These are phyloP conservation scores for Massariosphaeria phaeospora DNA, from an alignment of 495 filamentous ascomycete species.

Conservation along the genomic window DNA sequence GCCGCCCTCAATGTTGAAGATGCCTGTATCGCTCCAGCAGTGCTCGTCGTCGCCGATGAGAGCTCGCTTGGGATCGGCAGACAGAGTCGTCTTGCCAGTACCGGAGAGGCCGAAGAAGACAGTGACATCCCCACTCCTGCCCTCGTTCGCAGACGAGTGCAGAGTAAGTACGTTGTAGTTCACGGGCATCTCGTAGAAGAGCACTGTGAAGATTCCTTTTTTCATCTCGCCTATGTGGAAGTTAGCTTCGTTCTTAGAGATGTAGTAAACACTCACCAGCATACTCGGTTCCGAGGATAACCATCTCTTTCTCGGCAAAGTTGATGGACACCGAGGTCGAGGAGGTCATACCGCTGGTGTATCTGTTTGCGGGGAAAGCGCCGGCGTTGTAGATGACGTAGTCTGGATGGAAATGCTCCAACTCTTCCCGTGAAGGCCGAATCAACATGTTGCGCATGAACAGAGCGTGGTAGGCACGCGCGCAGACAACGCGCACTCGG, in stretches of 20 bases:
- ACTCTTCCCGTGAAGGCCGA: constrained; percentile 80
- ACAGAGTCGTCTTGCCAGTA: constrained; percentile 97
- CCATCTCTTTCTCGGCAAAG: constrained; percentile 90
- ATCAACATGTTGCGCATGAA: constrained; percentile 99
- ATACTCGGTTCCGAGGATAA: constrained; percentile 98
- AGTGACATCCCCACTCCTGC: constrained; percentile 82
- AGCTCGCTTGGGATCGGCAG: constrained; percentile 91
- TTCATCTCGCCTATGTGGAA: constrained; percentile 61
- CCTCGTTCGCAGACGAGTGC: constrained; percentile 91
- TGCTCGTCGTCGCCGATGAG: constrained; percentile 99
- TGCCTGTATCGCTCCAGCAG: constrained; percentile 93
- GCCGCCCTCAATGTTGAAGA: constrained; percentile 99
- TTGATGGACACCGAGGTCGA: constrained; percentile 82
- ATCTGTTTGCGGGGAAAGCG: constrained; percentile 96
- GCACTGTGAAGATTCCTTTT: constrained; percentile 98
- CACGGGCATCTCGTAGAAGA: constrained; percentile 99
- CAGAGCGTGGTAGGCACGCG: constrained; percentile 96
- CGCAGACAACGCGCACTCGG: constrained; percentile 95
- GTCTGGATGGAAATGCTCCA: constrained; percentile 95
- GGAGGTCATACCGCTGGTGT: constrained; percentile 97
- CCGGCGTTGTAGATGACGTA: constrained; percentile 99
- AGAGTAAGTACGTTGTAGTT: constrained; percentile 98
- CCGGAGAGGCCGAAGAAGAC: constrained; percentile 99
- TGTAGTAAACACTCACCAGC: constrained; percentile 59
- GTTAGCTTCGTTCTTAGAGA: neutral